Percentiles rank a stretch among this genome's conserved stretches.
Conservation (phyloP, 2,329 filamentous ascomycete species). For the Colletotrichum liaoningense region DNA sequence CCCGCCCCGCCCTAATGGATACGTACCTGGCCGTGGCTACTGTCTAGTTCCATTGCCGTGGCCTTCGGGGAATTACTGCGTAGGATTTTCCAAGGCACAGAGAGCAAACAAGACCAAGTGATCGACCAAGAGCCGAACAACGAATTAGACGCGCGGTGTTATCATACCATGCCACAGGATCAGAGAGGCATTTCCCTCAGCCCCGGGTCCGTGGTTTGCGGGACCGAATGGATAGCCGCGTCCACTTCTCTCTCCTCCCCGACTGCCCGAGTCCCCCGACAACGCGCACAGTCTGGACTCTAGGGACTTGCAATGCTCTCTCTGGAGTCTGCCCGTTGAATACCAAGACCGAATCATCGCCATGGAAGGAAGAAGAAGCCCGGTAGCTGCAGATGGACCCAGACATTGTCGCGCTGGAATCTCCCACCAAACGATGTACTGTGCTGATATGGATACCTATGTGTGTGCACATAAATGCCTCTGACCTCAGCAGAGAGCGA, state of each 20-base stretch:
- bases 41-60: neutral
- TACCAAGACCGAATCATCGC: neutral
- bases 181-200: neutral
- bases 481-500: neutral
- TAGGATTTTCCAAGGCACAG: conserved; percentile 3
- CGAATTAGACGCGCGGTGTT: neutral
- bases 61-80: conserved; percentile 5
- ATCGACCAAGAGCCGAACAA: neutral
- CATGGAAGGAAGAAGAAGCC: neutral
- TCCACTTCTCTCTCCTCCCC: neutral
- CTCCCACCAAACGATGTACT: neutral
- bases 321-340: neutral
- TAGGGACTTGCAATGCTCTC: neutral
- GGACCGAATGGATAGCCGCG: neutral
- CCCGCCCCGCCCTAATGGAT: no score
- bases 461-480: no score
- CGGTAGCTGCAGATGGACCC: neutral
- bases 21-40: neutral
- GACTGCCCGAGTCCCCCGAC: neutral
- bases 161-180: neutral
- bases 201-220: neutral
- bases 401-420: neutral
- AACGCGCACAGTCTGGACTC: neutral
- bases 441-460: no score
- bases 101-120: neutral